phyloP scores from a whole-genome alignment of 306 rosid genomes.

The Cicer yamashitae region DNA sequence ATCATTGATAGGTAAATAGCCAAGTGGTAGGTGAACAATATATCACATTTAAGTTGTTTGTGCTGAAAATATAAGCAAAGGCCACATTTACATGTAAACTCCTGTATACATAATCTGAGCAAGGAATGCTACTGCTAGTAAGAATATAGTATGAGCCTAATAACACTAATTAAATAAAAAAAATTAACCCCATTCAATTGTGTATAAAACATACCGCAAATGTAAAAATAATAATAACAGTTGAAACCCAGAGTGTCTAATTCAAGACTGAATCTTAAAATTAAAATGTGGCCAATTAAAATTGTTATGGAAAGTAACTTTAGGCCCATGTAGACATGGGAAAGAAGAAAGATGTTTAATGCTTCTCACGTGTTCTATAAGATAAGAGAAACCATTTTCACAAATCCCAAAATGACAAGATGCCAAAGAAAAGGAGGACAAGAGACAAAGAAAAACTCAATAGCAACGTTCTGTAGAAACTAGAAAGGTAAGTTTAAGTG shows the following conservation, averaged over 20 bases:
- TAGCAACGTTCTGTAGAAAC: slow-evolving; percentile 1
- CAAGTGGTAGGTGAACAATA: slow-evolving; percentile 26
- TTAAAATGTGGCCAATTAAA: slow-evolving; percentile 14
- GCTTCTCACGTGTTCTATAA: slow-evolving; percentile 10
- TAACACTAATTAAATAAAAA: not conserved
- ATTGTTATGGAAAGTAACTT: slow-evolving; percentile 10
- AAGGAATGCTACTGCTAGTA: not conserved
- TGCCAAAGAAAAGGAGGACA: slow-evolving; percentile 25
- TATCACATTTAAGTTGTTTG: slow-evolving; percentile 29
- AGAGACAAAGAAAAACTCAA: not conserved
- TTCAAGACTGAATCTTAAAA: slow-evolving; percentile 18
- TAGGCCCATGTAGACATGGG: not conserved
- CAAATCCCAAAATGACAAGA: not conserved
- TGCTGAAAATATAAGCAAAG: slow-evolving; percentile 26
- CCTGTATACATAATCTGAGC: slow-evolving; percentile 11
- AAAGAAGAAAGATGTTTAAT: slow-evolving; percentile 13
- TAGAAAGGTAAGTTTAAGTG: not conserved
- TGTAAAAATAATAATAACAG: not conserved
- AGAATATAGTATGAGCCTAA: slow-evolving; percentile 1
- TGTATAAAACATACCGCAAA: not conserved
- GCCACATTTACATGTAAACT: not conserved
- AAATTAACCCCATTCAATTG: not conserved
- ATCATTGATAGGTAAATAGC: slow-evolving; percentile 6
- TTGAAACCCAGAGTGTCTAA: not conserved
- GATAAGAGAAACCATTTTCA: not conserved